Evolutionary conservation across 345 rosid genomes (phyloP).

Genomic region (Microcos paniculata): DNA sequence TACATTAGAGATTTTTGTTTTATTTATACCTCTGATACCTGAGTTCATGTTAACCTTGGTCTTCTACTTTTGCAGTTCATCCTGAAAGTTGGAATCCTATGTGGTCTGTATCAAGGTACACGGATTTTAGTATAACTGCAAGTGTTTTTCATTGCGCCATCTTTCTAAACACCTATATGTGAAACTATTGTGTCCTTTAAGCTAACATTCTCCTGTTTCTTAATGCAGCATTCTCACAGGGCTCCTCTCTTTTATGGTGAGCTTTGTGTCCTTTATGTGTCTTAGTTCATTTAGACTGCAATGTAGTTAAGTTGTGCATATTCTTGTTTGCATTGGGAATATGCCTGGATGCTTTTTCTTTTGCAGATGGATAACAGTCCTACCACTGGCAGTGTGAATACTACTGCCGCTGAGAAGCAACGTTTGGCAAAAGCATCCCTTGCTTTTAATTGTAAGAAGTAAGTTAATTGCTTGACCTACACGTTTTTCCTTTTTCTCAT

Average conservation of each 20-base stretch:
- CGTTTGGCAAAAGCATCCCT: conserved; percentile 88
- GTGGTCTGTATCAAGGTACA: conserved; percentile 99
- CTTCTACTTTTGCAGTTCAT: conserved; percentile 65
- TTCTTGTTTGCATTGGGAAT: conserved; percentile 16
- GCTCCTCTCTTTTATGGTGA: conserved; percentile 97
- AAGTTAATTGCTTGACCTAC: conserved; percentile 32
- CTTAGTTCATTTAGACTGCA: background rate
- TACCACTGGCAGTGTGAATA: conserved; percentile 92
- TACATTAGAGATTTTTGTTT: conserved; percentile 8
- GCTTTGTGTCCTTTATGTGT: conserved; percentile 16
- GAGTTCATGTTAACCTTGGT: conserved; percentile 8
- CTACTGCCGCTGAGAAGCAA: conserved; percentile 75
- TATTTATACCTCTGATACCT: background rate
- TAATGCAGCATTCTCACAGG: conserved; percentile 96
- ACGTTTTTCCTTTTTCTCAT: background rate
- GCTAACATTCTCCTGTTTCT: conserved; percentile 22
- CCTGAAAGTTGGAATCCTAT: conserved; percentile 99
- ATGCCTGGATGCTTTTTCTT: conserved; percentile 13
- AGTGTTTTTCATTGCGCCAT: background rate
- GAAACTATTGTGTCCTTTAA: background rate
- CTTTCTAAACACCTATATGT: background rate
- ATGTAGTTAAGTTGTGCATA: background rate
- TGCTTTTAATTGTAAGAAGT: conserved; percentile 95
- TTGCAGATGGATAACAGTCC: conserved; percentile 95
- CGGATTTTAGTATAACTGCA: conserved; percentile 9